Percentiles rank a stretch among this genome's conserved stretches.
Conservation (phyloP, 2,329 filamentous ascomycete species). For the Colletotrichum shisoi region DNA sequence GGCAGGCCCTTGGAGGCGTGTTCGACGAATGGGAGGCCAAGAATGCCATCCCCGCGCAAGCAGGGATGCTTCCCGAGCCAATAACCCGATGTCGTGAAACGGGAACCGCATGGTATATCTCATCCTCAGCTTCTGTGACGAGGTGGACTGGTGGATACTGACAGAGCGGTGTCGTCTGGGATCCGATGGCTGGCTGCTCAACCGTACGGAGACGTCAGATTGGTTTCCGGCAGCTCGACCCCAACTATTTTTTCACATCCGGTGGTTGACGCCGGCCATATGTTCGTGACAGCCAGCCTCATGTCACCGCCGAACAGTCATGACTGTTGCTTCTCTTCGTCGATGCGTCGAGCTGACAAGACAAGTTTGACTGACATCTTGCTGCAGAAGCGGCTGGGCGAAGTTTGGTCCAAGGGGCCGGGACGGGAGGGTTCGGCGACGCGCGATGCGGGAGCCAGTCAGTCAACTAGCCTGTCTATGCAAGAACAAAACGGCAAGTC, state of each 20-base stretch:
- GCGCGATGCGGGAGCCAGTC: neutral
- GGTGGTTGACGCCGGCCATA: neutral
- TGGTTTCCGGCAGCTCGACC: neutral
- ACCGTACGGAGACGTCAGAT: neutral
- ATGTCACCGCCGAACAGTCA: neutral
- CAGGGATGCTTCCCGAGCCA: constrained; percentile 15
- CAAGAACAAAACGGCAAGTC: neutral
- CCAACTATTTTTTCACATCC: neutral
- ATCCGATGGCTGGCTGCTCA: neutral
- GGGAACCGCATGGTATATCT: neutral
- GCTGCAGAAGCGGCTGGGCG: neutral
- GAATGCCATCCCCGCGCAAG: neutral
- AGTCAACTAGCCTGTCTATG: neutral
- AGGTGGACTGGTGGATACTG: neutral
- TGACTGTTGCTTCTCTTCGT: neutral
- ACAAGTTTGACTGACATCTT: neutral
- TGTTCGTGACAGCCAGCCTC: neutral
- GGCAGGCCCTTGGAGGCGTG: neutral
- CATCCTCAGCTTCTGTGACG: constrained; percentile 6
- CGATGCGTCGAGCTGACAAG: neutral
- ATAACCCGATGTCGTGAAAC: constrained; percentile 1
- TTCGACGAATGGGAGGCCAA: neutral
- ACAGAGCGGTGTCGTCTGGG: constrained; percentile 7
- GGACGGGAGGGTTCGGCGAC: neutral
- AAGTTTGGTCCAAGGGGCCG: constrained; percentile 2